Evolutionary conservation across 352 stramenopile genomes (phyloP), one percentile per base, ranked within the genome.

Genomic region (Aphanomyces stellatus): DNA sequence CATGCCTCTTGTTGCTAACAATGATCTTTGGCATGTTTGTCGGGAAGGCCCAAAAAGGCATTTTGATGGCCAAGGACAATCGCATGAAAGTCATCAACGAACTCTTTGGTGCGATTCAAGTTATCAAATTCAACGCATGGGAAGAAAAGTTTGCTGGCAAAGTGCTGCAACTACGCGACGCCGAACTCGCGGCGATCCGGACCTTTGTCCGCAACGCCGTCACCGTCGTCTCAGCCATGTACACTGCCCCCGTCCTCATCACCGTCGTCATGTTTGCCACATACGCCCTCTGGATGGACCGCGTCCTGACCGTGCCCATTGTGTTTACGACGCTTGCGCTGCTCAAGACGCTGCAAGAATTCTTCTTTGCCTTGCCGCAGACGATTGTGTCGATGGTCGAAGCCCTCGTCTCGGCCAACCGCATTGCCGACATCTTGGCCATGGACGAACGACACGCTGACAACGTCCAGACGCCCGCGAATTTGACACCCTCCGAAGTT

Each of bases 181-280:
- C 30, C 31, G 25, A 59, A 59, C 11, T 59, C 1, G 17, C 13
- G 10, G 27, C 30, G 27, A 33, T 40, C 4, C 4, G 17, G 3
- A n/a, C 13, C 11, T 59, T 59, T 13, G 5, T 42, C 37, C 82
- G 90, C 43, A 71, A 88, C 3, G 42, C 77, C 74, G 13, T 65
- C 19, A 56, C 74, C n/a, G 65, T 89, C 0, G 77, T 81, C 49
- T 71, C 79, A 13, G 70, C 75, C 25, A 74, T 79, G 37, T 86
- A 76, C 63, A 78, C 66, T 1, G 76, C 71, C 13, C 77, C 80
- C 0, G 72, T 65, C 4, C 59, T 91, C 7, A 80, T 89, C 28
- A 79, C 81, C 1, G 69, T 89, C 19, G 76, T 62, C 0, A 81
- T 82, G 1, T 90, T 93, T 72, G 78, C 79, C 3, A 55, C 59